Conservation (phyloP, 257 asterid genomes). For the Mentha longifolia region DNA sequence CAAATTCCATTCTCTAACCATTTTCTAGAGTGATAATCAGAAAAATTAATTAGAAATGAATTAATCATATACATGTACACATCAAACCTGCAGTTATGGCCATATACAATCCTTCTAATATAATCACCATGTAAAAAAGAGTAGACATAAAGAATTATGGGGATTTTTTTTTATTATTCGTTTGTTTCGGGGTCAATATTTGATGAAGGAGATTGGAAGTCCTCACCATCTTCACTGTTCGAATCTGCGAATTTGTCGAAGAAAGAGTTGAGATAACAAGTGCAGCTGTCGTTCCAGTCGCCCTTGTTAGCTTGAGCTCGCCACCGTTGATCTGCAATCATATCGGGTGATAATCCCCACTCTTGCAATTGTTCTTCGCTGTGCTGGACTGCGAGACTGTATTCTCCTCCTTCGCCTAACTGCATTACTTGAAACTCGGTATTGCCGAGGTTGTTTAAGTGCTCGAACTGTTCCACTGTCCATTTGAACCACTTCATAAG, state of each 20-base stretch:
- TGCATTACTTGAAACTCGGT: constrained; percentile 65
- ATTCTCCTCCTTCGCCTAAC: constrained; percentile 62
- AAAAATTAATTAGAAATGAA: not conserved
- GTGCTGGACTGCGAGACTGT: constrained; percentile 63
- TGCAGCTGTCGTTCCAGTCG: constrained; percentile 55
- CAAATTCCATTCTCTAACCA: no score
- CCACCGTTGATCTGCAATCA: constrained; percentile 65
- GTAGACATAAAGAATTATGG: constrained; percentile 5
- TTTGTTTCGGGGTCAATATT: constrained; percentile 14
- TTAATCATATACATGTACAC: not conserved
- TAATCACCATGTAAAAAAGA: no score
- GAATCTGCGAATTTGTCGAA: constrained; percentile 58
- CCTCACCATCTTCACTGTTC: constrained; percentile 41
- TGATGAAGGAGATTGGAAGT: constrained; percentile 1
- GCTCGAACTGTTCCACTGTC: constrained; percentile 67
- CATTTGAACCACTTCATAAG: constrained; percentile 74
- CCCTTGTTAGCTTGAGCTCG: constrained; percentile 49
- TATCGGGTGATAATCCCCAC: constrained; percentile 65
- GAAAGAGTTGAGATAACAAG: constrained; percentile 55
- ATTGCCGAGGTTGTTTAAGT: constrained; percentile 54
- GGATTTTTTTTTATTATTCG: no score
- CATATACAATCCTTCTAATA: not conserved
- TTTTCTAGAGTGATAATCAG: no score
- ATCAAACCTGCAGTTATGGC: not conserved
- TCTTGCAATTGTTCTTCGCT: constrained; percentile 47